A percentile compares a stretch with the other conserved stretches of the same genome.
phyloP scores from a whole-genome alignment of 306 rosid species.

The Gastrolobium bilobum region DNA sequence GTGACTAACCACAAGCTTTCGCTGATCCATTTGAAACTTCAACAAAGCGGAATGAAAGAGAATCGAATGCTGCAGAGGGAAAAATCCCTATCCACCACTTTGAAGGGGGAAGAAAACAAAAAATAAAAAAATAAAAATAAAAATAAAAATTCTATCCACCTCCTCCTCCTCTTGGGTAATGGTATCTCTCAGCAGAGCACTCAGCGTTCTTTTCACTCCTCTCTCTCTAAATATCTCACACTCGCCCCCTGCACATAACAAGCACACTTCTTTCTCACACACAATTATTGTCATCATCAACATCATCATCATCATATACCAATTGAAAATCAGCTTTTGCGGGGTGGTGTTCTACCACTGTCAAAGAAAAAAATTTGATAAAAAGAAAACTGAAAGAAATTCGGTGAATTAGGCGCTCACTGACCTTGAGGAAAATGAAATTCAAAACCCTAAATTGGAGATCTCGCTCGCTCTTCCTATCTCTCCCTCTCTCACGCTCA shows the following conservation, averaged over 20 bases:
- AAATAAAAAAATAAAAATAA: slow-evolving; percentile 41
- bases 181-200: slow-evolving; percentile 58
- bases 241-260: slow-evolving; percentile 94
- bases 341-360: slow-evolving; percentile 30
- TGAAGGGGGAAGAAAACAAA: not conserved
- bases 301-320: slow-evolving; percentile 62
- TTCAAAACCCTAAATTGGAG: slow-evolving; percentile 63
- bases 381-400: slow-evolving; percentile 39
- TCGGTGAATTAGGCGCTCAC: slow-evolving; percentile 66
- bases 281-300: slow-evolving; percentile 53
- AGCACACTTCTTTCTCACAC: slow-evolving; percentile 95
- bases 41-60: slow-evolving; percentile 39
- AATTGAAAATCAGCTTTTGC: slow-evolving; percentile 69
- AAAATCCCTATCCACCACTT: slow-evolving; percentile 54
- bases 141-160: slow-evolving; percentile 55
- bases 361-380: slow-evolving; percentile 41
- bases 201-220: slow-evolving; percentile 64
- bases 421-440: slow-evolving; percentile 68
- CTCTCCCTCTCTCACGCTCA: slow-evolving; percentile 50
- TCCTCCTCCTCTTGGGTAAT: slow-evolving; percentile 48
- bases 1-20: slow-evolving; percentile 89
- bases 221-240: slow-evolving; percentile 89
- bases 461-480: slow-evolving; percentile 51
- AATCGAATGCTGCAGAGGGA: slow-evolving; percentile 39
- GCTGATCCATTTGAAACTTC: slow-evolving; percentile 74